Conservation (phyloP, 441 rosid genomes). For the California macrophylla region DNA sequence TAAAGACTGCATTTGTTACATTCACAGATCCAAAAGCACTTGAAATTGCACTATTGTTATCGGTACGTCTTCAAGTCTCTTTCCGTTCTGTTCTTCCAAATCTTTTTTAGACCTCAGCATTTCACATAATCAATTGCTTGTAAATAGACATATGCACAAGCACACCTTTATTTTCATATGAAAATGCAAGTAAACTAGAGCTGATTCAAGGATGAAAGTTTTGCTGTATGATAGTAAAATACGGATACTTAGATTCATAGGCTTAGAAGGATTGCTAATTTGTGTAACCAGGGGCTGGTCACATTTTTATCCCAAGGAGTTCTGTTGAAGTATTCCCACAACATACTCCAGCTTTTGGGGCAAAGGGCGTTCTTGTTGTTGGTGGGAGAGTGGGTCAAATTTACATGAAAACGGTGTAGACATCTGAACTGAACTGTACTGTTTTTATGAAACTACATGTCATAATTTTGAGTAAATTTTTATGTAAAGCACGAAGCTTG, state of each 20-base stretch:
- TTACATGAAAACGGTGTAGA: background rate
- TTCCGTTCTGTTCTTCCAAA: background rate
- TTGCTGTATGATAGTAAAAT: background rate
- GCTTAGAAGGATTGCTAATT: background rate
- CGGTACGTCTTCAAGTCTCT: slow-evolving; percentile 34
- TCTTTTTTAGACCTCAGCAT: background rate
- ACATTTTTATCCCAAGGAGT: background rate
- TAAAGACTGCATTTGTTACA: slow-evolving; percentile 64
- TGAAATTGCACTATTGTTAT: slow-evolving; percentile 80
- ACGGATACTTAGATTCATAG: background rate
- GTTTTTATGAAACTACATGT: background rate
- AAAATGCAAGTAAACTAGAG: background rate
- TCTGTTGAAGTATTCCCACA: background rate
- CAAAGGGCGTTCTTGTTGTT: background rate
- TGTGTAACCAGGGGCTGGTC: background rate
- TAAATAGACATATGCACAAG: background rate
- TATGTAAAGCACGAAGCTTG: background rate
- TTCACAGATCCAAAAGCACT: slow-evolving; percentile 80
- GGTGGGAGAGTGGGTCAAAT: background rate
- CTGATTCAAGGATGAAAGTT: background rate
- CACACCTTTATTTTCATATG: background rate
- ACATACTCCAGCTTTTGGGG: background rate
- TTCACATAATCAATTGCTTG: background rate
- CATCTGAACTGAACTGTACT: background rate
- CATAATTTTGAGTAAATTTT: background rate